A percentile compares a stretch with the other conserved stretches of the same genome.
Evolutionary conservation across 192 early-diverging fungal species (phyloP).

Genomic region (Pecoramyces ruminantium): DNA sequence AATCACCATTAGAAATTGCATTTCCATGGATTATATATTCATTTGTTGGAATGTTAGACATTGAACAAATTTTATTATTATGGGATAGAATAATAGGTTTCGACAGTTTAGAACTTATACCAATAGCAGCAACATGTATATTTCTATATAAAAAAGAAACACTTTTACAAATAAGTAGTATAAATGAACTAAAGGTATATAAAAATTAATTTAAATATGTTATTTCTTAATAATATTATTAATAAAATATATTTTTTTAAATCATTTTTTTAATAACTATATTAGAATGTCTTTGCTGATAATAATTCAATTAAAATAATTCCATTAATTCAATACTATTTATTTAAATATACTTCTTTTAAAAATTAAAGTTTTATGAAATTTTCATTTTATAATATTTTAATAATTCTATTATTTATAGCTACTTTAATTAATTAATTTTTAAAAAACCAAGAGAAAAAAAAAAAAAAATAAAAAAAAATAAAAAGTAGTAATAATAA

Average conservation of each 20-base stretch:
- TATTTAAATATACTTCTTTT: neutral
- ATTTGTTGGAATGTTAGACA: slow-evolving; percentile 31
- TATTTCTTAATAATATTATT: too few relatives aligned
- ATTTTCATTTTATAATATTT: too few relatives aligned
- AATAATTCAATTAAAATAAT: neutral
- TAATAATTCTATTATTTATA: too few relatives aligned
- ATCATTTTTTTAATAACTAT: too few relatives aligned
- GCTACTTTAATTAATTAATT: too few relatives aligned
- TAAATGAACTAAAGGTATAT: slow-evolving; percentile 22
- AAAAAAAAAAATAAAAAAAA: too few relatives aligned
- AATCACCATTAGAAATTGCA: slow-evolving; percentile 16
- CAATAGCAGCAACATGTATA: slow-evolving; percentile 14
- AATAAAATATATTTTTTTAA: neutral
- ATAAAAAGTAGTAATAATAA: too few relatives aligned
- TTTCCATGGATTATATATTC: slow-evolving; percentile 32
- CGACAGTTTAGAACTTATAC: slow-evolving; percentile 15
- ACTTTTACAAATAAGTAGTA: slow-evolving; percentile 9
- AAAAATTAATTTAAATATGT: neutral
- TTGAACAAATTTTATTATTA: slow-evolving; percentile 29
- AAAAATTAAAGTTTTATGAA: too few relatives aligned
- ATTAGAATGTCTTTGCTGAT: neutral
- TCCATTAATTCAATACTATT: neutral
- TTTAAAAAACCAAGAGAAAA: too few relatives aligned
- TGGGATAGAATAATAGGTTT: slow-evolving; percentile 38
- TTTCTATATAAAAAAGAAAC: slow-evolving; percentile 19